These are phyloP conservation scores for Rubroboletus satanas DNA, from an alignment of 768 basidiomycete genomes.

Conservation along the genomic window DNA sequence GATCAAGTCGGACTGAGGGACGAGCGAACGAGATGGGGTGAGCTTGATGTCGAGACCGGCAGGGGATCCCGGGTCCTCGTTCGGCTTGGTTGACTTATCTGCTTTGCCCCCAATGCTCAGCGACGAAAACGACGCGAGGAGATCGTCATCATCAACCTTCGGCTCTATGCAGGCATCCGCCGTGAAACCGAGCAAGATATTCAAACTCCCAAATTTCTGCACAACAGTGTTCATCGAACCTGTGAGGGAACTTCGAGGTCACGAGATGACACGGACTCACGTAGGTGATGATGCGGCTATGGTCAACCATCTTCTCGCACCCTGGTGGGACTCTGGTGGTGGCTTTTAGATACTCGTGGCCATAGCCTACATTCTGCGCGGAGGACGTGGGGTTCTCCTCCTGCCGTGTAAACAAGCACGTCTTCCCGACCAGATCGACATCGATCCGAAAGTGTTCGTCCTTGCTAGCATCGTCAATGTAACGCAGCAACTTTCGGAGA, in stretches of 20 bases:
- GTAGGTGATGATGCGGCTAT: slow-evolving; percentile 61
- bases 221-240: background rate
- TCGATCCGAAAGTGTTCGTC: slow-evolving; percentile 64
- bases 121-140: slow-evolving; percentile 26
- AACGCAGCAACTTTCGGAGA: slow-evolving; percentile 59
- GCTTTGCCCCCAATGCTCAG: slow-evolving; percentile 14
- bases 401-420: slow-evolving; percentile 55
- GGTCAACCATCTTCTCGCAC: slow-evolving; percentile 50
- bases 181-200: slow-evolving; percentile 55
- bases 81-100: background rate
- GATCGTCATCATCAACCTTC: slow-evolving; percentile 20
- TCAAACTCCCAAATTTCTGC: slow-evolving; percentile 56
- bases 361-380: slow-evolving; percentile 41
- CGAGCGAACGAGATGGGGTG: slow-evolving; percentile 25
- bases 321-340: slow-evolving; percentile 46
- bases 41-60: slow-evolving; percentile 20
- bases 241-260: background rate
- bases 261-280: slow-evolving; percentile 36
- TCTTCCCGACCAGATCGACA: slow-evolving; percentile 55
- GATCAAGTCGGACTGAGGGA: slow-evolving; percentile 35
- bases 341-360: slow-evolving; percentile 58
- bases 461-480: slow-evolving; percentile 29
- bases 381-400: slow-evolving; percentile 37
- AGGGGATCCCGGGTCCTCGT: background rate
- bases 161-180: slow-evolving; percentile 41